phyloP scores from a whole-genome alignment of 371 early-diverging fungal species.

The Phascolomyces articulosus region DNA sequence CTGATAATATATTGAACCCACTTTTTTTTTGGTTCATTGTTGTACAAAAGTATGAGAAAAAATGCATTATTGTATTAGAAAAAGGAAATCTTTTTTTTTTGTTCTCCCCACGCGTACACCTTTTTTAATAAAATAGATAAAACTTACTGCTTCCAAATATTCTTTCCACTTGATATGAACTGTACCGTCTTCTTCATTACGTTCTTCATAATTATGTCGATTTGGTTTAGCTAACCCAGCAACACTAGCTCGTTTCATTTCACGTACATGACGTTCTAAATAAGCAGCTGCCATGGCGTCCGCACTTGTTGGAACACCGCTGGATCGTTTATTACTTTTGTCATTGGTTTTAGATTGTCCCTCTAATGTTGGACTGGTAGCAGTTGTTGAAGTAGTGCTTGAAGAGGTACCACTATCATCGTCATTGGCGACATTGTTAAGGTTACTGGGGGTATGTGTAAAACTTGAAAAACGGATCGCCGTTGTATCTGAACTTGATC shows the following conservation, averaged over 20 bases:
- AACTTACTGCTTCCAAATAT: slow-evolving; percentile 9
- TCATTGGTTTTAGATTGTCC: not conserved
- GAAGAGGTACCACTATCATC: not conserved
- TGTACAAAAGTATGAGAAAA: not conserved
- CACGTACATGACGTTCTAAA: slow-evolving; percentile 10
- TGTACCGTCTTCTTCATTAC: slow-evolving; percentile 9
- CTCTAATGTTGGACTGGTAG: no score
- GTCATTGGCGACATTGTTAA: not conserved
- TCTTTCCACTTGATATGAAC: slow-evolving; percentile 6
- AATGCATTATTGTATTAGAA: not conserved
- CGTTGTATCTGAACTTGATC: slow-evolving; percentile 1
- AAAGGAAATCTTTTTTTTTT: not conserved
- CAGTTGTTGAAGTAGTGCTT: not conserved
- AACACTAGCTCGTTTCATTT: slow-evolving; percentile 6
- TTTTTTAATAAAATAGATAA: not conserved
- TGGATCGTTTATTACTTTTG: not conserved
- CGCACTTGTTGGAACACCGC: not conserved
- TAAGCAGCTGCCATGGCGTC: slow-evolving; percentile 4
- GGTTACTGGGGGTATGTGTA: not conserved
- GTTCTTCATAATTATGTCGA: slow-evolving; percentile 2
- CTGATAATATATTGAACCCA: slow-evolving; percentile 34
- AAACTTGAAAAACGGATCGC: slow-evolving; percentile 1
- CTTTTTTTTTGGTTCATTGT: slow-evolving; percentile 9
- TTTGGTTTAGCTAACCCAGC: not conserved
- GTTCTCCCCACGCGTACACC: not conserved